Evolutionary conservation across 768 basidiomycete genomes (phyloP), one percentile per base, ranked within the genome.

Genomic region (Atractiella rhizophila): DNA sequence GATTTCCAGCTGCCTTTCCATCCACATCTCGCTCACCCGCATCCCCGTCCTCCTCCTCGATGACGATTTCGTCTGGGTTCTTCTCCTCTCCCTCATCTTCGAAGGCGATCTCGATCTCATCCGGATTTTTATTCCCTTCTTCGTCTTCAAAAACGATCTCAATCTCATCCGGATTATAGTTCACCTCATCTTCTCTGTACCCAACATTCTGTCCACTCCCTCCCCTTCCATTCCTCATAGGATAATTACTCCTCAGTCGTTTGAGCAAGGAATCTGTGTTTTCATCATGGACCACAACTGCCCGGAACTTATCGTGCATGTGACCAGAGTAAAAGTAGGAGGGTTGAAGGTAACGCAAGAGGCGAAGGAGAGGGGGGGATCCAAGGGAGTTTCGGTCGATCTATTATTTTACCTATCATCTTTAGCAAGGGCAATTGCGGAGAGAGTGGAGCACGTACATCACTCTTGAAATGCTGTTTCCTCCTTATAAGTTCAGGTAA

Each of bases 241-340:
- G 13, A 29, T 15, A 11, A 28, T n/a, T 5, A 26, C 20, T 50
- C 46, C 8, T 46, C 41, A 29, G 45, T 49, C 35, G 45, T 30
- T 56, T 44, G 15, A 29, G 27, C 25, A 60, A 57, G 42, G 57
- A 57, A 45, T 60, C 59, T 13, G 57, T 56, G 43, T 59, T 59
- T 20, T 45, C 46, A 25, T 49, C 49, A 44, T 56, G 56, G 28
- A 51, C 45, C 46, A 37, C 54, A 2, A 58, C 34, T 2, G 82
- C 86, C 44, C 82, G 74, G 51, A 76, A 94, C 37, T 76, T 73
- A 35, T 74, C 71, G 53, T 94, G 88, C 37, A 94, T 53, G 59
- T 94, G 88, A 0, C 83, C 86, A 4, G 80, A 60, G 57, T 91
- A 91, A 88, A 86, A 96, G 70, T 80, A 76, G 34, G 65, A 52